Evolutionary conservation across 2,329 filamentous ascomycete species (phyloP).

Genomic region (Phoma sp.): DNA sequence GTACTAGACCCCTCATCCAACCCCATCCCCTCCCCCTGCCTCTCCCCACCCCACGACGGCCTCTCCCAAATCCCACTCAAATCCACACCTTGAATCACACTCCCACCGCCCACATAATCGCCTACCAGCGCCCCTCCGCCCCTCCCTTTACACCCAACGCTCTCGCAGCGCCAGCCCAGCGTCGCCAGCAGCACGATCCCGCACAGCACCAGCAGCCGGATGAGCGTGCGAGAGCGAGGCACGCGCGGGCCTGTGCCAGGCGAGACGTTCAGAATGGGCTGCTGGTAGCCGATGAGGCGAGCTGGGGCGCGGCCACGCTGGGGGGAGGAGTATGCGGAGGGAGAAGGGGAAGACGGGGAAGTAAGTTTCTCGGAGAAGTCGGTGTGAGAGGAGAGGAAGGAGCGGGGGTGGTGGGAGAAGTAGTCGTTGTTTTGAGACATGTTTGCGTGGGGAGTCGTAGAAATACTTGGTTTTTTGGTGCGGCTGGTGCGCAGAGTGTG

Average conservation of each 20-base stretch:
- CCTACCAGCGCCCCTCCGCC: conserved; percentile 2
- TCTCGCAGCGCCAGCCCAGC: conserved; percentile 13
- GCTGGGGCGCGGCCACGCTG: neutral
- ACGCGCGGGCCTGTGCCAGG: neutral
- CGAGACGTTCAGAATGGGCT: neutral
- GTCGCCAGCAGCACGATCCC: neutral
- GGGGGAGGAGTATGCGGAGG: neutral
- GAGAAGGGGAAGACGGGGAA: too few species aligned
- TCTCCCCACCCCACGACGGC: conserved; percentile 6
- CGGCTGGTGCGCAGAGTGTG: neutral
- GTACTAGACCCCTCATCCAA: neutral
- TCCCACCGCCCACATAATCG: neutral
- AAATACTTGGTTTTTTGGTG: neutral
- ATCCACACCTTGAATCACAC: neutral
- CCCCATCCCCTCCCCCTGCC: neutral
- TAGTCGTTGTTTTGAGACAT: too few species aligned
- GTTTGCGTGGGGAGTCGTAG: neutral
- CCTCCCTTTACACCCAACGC: neutral
- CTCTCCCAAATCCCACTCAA: neutral
- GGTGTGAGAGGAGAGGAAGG: neutral
- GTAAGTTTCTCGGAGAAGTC: neutral
- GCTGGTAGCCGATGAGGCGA: neutral
- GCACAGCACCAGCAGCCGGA: neutral
- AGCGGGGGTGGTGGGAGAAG: conserved; percentile 10
- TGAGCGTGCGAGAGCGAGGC: neutral